These are phyloP conservation scores for Ballota nigra DNA, from an alignment of 257 asterid genomes.

Conservation along the genomic window DNA sequence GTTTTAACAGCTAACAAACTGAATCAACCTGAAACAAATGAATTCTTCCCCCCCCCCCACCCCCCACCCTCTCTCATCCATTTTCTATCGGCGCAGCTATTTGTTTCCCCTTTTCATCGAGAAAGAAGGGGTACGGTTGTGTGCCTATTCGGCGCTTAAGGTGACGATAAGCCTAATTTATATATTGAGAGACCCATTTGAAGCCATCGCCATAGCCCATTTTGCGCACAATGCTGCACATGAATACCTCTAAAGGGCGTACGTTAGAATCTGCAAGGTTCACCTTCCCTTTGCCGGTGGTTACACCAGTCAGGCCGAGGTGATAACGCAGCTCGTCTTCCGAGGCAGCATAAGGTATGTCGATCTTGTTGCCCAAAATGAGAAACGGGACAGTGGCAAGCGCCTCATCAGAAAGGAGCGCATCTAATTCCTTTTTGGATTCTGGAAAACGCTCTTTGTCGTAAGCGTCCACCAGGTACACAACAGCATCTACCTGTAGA, in stretches of 20 bases:
- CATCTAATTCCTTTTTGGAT: slow-evolving; percentile 52
- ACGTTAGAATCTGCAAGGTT: slow-evolving; percentile 43
- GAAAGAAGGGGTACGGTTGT: neutral
- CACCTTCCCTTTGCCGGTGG: slow-evolving; percentile 53
- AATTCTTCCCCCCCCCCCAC: slow-evolving; percentile 11
- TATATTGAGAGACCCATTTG: slow-evolving; percentile 55
- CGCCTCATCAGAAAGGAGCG: slow-evolving; percentile 46
- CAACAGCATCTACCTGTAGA: slow-evolving; percentile 53
- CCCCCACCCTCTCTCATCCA: no score
- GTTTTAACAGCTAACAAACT: slow-evolving; percentile 33
- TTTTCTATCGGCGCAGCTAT: slow-evolving; percentile 12
- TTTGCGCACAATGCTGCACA: slow-evolving; percentile 59
- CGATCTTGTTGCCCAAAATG: slow-evolving; percentile 43
- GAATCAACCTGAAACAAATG: slow-evolving; percentile 33
- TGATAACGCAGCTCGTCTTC: slow-evolving; percentile 47
- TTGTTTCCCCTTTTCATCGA: slow-evolving; percentile 14
- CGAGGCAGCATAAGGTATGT: slow-evolving; percentile 51
- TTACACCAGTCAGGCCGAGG: slow-evolving; percentile 45
- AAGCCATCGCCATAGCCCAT: slow-evolving; percentile 60
- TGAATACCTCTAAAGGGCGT: slow-evolving; percentile 46
- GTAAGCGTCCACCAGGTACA: slow-evolving; percentile 49
- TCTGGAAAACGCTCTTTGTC: slow-evolving; percentile 54
- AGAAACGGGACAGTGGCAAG: slow-evolving; percentile 45
- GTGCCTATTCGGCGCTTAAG: slow-evolving; percentile 3
- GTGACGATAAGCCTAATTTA: slow-evolving; percentile 26